Conservation (phyloP, 768 basidiomycete genomes). For the Termitomyces eurrhizus region DNA sequence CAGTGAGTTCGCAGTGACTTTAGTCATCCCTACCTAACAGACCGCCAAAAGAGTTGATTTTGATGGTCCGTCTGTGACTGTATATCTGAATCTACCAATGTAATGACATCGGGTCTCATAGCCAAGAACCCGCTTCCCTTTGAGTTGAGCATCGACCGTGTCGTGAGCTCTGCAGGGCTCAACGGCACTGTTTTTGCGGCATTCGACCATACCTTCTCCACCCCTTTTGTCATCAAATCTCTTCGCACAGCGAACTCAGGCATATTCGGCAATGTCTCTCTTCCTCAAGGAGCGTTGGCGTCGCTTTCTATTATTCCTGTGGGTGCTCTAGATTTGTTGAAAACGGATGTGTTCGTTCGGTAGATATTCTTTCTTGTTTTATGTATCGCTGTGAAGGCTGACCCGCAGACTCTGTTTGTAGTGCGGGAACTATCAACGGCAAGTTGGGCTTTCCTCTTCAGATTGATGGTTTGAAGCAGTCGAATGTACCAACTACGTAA, state of each 20-base stretch:
- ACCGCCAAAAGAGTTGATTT: conserved; percentile 30
- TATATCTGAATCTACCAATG: not conserved
- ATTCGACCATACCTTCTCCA: conserved; percentile 55
- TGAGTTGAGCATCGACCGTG: conserved; percentile 41
- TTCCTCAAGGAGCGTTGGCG: conserved; percentile 46
- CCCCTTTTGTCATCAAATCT: conserved; percentile 46
- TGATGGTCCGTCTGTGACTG: conserved; percentile 22
- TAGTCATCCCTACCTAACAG: not conserved
- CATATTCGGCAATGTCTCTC: conserved; percentile 47
- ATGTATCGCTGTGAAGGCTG: not conserved
- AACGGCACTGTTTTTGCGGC: conserved; percentile 52
- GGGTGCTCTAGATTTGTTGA: conserved; percentile 47
- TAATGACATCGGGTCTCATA: conserved; percentile 11
- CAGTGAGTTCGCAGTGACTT: conserved; percentile 21
- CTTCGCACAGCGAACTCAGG: conserved; percentile 56
- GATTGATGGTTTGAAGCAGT: conserved; percentile 32
- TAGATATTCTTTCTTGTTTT: conserved; percentile 14
- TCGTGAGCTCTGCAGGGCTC: conserved; percentile 41
- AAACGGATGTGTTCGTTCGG: conserved; percentile 35
- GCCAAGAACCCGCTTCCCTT: conserved; percentile 41
- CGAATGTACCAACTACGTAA: conserved; percentile 31
- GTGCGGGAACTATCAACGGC: conserved; percentile 24
- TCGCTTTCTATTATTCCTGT: conserved; percentile 54
- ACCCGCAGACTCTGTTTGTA: not conserved
- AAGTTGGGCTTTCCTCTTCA: conserved; percentile 30